Evolutionary conservation across 805 yeast genomes (phyloP), one percentile per base, ranked within the genome.

Genomic region (Candida taoyuanica): DNA sequence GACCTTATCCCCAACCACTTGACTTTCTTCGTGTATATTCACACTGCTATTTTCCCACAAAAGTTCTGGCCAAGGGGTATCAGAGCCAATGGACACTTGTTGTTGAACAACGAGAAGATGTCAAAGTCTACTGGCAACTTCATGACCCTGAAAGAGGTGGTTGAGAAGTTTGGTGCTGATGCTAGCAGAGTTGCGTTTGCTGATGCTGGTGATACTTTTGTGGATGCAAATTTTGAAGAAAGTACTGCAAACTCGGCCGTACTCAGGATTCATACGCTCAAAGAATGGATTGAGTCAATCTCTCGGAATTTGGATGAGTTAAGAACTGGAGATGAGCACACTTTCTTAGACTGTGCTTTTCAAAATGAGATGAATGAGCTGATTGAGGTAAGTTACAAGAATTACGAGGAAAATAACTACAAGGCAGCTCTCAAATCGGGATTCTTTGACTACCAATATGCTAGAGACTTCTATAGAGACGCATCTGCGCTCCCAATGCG

Each of bases 191-290:
- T 93, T 62, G 97, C 98, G 5, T 70, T 93, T 48, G 98, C 98
- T 29, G 98, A 93, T 70, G 96, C 97, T 36, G 98, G 98, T 70
- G 98, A 93, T 61, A 71, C 93, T 29, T 78, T 88, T 50, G 98
- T 93, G 67, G 98, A 93, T 65, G 98, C 98, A 36, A 93, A 93
- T 70, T 85, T 93, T 59, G 98, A 93, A 56, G 98, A 93, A 67
- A 69, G 86, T 43, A 91, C 81, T 56, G 98, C 98, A 36, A 93
- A 93, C 58, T 96, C 98, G 31, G 97, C 98, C 18, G 89, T 93
- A 60, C 74, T 93, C 62, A 84, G 98, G 68, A 73, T 93, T 59
- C 83, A 75, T 63, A 91, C 86, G 39, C 72, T 91, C 63, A 91
- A 86, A 62, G 98, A 89, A 64, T 93, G 98, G 98, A 76, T 84